These are phyloP conservation scores for Penicillium decumbens DNA, from an alignment of 2,329 filamentous ascomycete genomes.

Conservation along the genomic window DNA sequence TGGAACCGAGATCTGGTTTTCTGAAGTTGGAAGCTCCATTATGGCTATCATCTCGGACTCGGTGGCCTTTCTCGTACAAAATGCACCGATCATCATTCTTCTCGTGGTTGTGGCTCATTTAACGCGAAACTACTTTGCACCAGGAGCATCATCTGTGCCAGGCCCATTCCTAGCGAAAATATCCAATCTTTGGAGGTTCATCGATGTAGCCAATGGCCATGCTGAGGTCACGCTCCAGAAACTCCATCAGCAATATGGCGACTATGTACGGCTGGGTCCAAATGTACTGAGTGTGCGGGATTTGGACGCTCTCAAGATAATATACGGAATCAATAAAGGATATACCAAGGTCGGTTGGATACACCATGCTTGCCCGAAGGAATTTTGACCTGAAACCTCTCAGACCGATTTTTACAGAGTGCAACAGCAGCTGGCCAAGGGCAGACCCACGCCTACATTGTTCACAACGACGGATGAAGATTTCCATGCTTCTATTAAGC, in stretches of 20 bases:
- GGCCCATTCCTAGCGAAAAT: slow-evolving; percentile 14
- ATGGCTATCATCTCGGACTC: slow-evolving; percentile 13
- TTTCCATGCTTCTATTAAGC: slow-evolving; percentile 41
- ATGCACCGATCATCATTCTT: slow-evolving; percentile 3
- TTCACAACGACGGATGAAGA: slow-evolving; percentile 28
- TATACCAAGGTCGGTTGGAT: slow-evolving; percentile 13
- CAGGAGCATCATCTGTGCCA: slow-evolving; percentile 8
- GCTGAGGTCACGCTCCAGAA: slow-evolving; percentile 12
- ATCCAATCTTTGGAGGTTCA: slow-evolving; percentile 16
- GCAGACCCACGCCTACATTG: slow-evolving; percentile 18
- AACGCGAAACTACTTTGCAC: slow-evolving; percentile 12
- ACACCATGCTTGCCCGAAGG: background rate
- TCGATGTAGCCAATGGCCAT: slow-evolving; percentile 15
- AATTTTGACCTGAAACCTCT: background rate
- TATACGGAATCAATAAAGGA: slow-evolving; percentile 22
- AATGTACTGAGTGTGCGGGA: slow-evolving; percentile 22
- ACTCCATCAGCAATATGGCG: slow-evolving; percentile 18
- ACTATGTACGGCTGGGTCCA: slow-evolving; percentile 20
- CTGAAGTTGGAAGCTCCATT: background rate
- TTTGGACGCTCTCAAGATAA: slow-evolving; percentile 17
- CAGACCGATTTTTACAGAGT: slow-evolving; percentile 19
- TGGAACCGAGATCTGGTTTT: background rate
- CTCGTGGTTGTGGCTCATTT: slow-evolving; percentile 6
- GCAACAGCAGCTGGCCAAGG: slow-evolving; percentile 20
- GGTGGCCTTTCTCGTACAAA: background rate